These are phyloP conservation scores for Phoma sp. DNA, from an alignment of 2,329 filamentous ascomycete genomes.

Conservation along the genomic window DNA sequence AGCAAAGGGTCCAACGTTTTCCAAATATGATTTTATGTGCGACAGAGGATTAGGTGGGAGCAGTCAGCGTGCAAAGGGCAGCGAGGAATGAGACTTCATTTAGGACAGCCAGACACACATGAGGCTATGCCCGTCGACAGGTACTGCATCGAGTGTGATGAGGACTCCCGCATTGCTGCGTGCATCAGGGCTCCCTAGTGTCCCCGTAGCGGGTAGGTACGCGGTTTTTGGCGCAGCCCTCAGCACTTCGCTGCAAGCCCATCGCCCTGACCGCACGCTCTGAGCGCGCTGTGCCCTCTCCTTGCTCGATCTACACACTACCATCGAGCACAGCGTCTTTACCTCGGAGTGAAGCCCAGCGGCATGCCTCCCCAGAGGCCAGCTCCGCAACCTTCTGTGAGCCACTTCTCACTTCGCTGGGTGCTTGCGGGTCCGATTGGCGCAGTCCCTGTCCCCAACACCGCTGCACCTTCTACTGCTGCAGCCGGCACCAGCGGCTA, in stretches of 20 bases:
- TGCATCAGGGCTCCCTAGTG: conserved; percentile 16
- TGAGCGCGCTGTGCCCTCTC: conserved; percentile 3
- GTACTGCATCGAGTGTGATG: conserved; percentile 9
- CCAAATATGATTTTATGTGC: conserved; percentile 7
- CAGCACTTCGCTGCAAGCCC: conserved; percentile 12
- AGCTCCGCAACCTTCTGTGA: conserved; percentile 5
- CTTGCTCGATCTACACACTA: neutral
- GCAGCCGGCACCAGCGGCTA: conserved; percentile 17
- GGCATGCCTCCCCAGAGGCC: neutral
- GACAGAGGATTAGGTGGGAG: conserved; percentile 9
- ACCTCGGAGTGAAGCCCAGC: conserved; percentile 1
- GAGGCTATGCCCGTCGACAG: conserved; percentile 11
- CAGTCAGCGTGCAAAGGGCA: conserved; percentile 9
- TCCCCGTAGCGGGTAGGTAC: conserved; percentile 3
- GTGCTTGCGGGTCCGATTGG: conserved; percentile 10
- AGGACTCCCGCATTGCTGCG: conserved; percentile 10
- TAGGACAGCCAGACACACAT: conserved; percentile 7
- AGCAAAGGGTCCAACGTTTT: conserved; percentile 7
- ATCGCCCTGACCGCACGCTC: conserved; percentile 2
- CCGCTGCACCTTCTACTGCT: conserved; percentile 7
- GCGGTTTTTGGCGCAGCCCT: conserved; percentile 6
- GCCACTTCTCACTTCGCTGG: conserved; percentile 10
- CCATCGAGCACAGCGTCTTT: neutral
- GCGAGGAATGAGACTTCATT: conserved; percentile 14
- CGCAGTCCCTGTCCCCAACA: conserved; percentile 8